Evolutionary conservation across 139 green algal species (phyloP).

Genomic region (Axilococcus clingmanii): DNA sequence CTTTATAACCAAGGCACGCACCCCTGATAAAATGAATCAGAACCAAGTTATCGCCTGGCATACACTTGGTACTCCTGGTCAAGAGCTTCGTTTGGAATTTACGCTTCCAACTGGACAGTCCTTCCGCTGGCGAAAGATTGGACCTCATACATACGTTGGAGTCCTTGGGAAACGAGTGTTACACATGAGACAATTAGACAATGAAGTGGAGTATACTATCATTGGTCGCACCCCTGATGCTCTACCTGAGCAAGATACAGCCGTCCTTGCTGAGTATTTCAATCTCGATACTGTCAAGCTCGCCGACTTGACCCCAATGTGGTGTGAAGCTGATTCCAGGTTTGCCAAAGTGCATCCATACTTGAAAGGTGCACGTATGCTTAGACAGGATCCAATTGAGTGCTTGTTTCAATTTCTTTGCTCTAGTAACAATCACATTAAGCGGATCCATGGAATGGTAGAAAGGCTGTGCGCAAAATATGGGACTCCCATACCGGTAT

Average conservation of each 20-base stretch:
- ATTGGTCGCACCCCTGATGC: conserved; percentile 31
- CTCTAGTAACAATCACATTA: conserved; percentile 95
- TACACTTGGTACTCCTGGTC: conserved; percentile 17
- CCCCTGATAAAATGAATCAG: no score
- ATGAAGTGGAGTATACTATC: conserved; percentile 66
- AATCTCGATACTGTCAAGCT: conserved; percentile 47
- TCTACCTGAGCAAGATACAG: conserved; percentile 19
- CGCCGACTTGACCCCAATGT: conserved; percentile 31
- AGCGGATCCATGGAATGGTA: conserved; percentile 81
- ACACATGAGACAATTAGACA: conserved; percentile 42
- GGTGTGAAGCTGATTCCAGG: conserved; percentile 36
- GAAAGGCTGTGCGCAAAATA: conserved; percentile 67
- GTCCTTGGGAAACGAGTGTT: conserved; percentile 65
- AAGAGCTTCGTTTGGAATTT: conserved; percentile 59
- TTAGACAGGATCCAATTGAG: conserved; percentile 86
- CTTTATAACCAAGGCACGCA: no score
- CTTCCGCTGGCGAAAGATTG: conserved; percentile 64
- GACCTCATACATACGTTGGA: conserved; percentile 49
- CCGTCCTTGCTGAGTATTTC: conserved; percentile 70
- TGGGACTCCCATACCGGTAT: conserved; percentile 45
- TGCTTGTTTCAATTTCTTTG: conserved; percentile 95
- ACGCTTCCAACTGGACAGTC: conserved; percentile 72
- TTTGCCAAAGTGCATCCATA: conserved; percentile 43
- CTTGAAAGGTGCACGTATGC: conserved; percentile 61
- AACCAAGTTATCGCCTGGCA: conserved; percentile 25